Base-by-base conservation (phyloP, 2,329 filamentous ascomycete species). In the Fusarium duplospermum region DNA sequence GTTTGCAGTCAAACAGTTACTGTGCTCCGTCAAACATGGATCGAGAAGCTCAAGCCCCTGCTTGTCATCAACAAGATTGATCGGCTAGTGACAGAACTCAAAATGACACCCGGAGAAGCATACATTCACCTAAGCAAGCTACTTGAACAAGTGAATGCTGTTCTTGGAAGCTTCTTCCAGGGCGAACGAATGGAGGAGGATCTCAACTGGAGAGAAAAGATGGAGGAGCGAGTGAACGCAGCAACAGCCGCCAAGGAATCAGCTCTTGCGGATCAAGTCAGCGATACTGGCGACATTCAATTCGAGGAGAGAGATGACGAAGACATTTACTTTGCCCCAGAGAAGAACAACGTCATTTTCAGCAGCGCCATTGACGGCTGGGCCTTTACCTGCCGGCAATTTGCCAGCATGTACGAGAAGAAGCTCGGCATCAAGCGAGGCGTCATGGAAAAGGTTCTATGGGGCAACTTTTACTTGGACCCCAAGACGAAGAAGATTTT, bases 61-160 rank as follows among this genome's bases (percentile, higher is more conserved):
- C 88, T 99, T 47, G 95, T 98, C 65, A 96, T 99, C 83, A 99
- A 99, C 86, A 99, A 99, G 84, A 97, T 99, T 87, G 96, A 99
- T 83, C 91, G 96, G 66, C 89, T 99, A 65, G 89, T 99, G 66
- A 98, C 94, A 4, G 96, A 99, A 85, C 88, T 98, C 63, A 96
- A 97, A 81, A 95, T 99, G 93, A 97, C 91, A 9, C 95, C 96
- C 0, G 87, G 85, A 18, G 96, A 99, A 82, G 96, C 96, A 38
- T 97, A 97, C 80, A 91, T 92, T 27, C 96, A 99, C 84, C 84
- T 99, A 16, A 95, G 89, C 82, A 96, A 95, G 81, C 88, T 98
- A 4, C 84, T 99, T 9, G 96, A 98, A 81, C 96, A 98, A 81
- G 94, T 99, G 58, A 99, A 99, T 81, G 96, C 96, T 45, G 95